These are phyloP conservation scores for Sclerotinia minor DNA, from an alignment of 2,329 filamentous ascomycete genomes.

Conservation along the genomic window DNA sequence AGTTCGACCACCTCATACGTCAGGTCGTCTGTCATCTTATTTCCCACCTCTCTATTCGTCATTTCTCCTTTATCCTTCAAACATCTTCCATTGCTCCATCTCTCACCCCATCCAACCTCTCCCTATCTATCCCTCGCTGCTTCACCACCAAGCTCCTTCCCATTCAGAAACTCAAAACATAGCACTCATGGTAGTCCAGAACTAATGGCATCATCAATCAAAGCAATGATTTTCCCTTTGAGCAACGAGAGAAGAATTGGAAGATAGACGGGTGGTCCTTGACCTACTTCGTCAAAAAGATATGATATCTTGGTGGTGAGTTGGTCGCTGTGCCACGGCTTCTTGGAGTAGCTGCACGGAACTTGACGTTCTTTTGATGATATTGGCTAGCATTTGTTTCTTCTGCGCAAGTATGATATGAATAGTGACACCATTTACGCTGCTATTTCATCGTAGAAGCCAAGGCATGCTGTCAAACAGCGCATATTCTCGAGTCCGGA, in stretches of 20 bases:
- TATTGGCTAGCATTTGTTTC: background rate
- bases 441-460: background rate
- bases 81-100: no score
- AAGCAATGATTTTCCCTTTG: conserved; percentile 7
- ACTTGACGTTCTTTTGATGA: conserved; percentile 1
- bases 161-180: conserved; percentile 9
- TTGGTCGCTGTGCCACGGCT: conserved; percentile 7
- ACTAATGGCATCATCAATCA: conserved; percentile 19
- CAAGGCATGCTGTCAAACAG: no score
- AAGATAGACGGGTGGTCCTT: background rate
- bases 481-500: background rate
- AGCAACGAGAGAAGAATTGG: conserved; percentile 11
- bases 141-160: background rate
- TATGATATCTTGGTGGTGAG: conserved; percentile 4
- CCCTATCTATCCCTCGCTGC: no score
- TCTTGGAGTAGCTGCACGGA: conserved; percentile 3
- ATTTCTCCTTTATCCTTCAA: no score
- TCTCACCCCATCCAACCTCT: no score
- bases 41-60: background rate
- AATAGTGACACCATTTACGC: no score
- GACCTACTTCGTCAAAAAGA: background rate
- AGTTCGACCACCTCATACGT: no score
- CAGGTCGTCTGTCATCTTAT: background rate
- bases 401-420: background rate
- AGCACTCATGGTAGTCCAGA: background rate